Evolutionary conservation across 78 protist genomes (phyloP), one percentile per base, ranked within the genome.

Genomic region (Protostelium mycophagum): DNA sequence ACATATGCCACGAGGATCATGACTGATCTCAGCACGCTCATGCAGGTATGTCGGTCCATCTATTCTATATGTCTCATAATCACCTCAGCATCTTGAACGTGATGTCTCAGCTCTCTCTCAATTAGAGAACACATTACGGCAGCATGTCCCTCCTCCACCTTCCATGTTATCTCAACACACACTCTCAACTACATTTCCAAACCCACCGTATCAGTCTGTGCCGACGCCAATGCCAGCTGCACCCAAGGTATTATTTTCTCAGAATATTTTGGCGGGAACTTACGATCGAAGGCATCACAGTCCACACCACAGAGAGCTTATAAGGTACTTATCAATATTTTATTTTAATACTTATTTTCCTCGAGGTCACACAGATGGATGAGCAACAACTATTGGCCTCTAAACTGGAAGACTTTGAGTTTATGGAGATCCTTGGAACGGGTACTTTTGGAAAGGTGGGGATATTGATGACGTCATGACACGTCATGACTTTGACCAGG

Each of bases 371-470:
- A 51, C 73, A 51, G 73, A 51, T 51, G 73, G 73, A 51, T 16
- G 73, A 51, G 73, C 5, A 5, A 16, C 73, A 51, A 51, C 16
- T 51, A 16, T 5, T 16, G 31, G 73, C 73, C 31, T 83, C 89
- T 5, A 28, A 35, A 36, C 38, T 91, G 25, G 23, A 88, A 0
- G 94, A 91, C 28, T 91, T 87, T 31, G 85, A 85, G 51, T 29
- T 91, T n/a, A 85, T 88, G 37, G 89, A 91, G 28, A 86, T 87
- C 34, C 83, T 91, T 0, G 94, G 94, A 38, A 87, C 86, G 83
- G 94, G 94, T 1, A 89, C 94, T 29, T 91, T 91, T 88, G 94
- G 91, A 38, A 88, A 88, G 36, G 94, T 91, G 29, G 84, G 91
- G 31, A 16, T 25, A 5, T 25, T 51, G 5, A 25, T 16, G 73